Base-by-base conservation (phyloP, 2,329 filamentous ascomycete genomes). In the Rutstroemia sydowiana region DNA sequence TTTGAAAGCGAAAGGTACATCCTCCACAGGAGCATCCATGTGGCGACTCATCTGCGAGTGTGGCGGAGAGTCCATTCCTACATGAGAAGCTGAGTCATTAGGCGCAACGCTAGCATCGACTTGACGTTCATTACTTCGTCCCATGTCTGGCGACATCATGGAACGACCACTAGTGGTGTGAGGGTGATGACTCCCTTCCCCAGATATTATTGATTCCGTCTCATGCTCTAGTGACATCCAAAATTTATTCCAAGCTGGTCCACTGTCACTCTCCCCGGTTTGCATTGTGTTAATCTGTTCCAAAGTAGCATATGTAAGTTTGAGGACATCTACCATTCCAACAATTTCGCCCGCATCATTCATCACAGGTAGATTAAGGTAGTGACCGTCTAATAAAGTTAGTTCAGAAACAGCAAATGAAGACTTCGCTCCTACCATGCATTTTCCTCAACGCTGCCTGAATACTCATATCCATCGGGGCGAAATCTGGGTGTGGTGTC, bases 241-340 rank as follows among this genome's bases (percentile, higher is more conserved):
- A 74, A 98, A 98, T 71, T 97, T 98, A 75, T 96, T 97, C 93
- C 93, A 98, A 6, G 93, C 93, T 5, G 93, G 93, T 0, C 93
- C 93, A 10, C 48, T 51, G 71, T 98, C 93, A 62, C 82, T 89
- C 66, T 95, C 92, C 39, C 81, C 81, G 48, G 84, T 90, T 37
- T 81, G 84, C 85, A 98, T 97, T 54, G 88, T 90, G 74, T 97
- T 97, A 71, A 95, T 90, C 74, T 96, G 92, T 71, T 98, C 93
- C 48, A 98, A 79, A 5, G 93, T 98, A 45, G 93, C 93, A 70
- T 98, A 98, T 20, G 93, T 98, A 65, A 98, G 78, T 74, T 97
- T 97, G 57, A 98, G 81, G 54, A 98, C 93, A 70, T 98, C 93
- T 23, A 98, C 93, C 93, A 98, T 98, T 64, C 93, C 93, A 53